Percentiles rank a stretch among this genome's conserved stretches.
Conservation (phyloP, 306 rosid species). For the Coriaria nepalensis region DNA sequence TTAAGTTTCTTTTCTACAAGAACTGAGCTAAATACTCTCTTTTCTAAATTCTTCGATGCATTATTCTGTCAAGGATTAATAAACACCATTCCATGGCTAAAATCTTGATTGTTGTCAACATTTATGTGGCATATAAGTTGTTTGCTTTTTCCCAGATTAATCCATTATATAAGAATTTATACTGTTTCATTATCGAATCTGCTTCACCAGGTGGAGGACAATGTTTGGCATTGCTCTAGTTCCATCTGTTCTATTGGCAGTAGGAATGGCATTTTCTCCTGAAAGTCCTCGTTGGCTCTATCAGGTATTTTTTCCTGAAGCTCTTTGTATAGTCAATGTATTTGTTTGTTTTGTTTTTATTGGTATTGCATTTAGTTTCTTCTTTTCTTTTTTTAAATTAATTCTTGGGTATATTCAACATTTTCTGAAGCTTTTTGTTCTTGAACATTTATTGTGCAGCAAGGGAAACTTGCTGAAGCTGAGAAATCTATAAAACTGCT, state of each 20-base stretch:
- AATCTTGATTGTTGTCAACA: no score
- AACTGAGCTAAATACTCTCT: no score
- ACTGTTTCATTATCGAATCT: not conserved
- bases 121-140: not conserved
- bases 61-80: no score
- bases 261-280: slow-evolving; percentile 85
- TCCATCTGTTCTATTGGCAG: slow-evolving; percentile 73
- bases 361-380: no score
- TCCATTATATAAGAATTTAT: not conserved
- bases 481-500: slow-evolving; percentile 61
- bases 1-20: not conserved
- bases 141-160: not conserved
- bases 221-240: slow-evolving; percentile 85
- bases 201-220: slow-evolving; percentile 73
- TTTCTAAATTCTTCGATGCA: no score
- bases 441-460: slow-evolving; percentile 34
- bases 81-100: no score
- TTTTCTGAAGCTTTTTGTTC: no score
- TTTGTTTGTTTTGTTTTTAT: no score
- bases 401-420: no score
- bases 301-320: slow-evolving; percentile 39
- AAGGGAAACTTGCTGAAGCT: slow-evolving; percentile 71
- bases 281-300: slow-evolving; percentile 98
- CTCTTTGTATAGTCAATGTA: no score
- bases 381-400: no score